Evolutionary conservation across 2,329 filamentous ascomycete genomes (phyloP).

Genomic region (Curvularia spicifera): DNA sequence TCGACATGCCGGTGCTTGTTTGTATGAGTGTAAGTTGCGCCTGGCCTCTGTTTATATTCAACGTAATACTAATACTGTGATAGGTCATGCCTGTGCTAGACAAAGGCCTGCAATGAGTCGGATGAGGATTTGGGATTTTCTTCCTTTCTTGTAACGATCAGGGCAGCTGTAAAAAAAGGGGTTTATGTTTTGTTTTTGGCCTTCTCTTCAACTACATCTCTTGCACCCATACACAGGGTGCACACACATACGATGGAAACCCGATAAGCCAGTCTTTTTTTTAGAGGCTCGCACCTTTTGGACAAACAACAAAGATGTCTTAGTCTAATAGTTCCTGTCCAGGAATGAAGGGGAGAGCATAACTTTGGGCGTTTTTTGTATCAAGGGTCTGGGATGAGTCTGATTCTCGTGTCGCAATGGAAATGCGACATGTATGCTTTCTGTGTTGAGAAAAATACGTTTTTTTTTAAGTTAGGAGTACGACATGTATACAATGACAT

Average conservation of each 20-base stretch:
- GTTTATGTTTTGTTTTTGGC: background rate
- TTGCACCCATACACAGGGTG: background rate
- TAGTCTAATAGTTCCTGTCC: constrained; percentile 1
- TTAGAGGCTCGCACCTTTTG: background rate
- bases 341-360: background rate
- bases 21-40: constrained; percentile 91
- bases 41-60: background rate
- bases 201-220: background rate
- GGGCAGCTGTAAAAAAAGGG: constrained; percentile 9
- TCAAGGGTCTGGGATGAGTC: background rate
- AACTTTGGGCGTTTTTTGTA: background rate
- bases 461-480: no score
- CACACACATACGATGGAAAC: background rate
- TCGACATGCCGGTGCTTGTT: constrained; percentile 98
- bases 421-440: background rate
- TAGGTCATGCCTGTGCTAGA: constrained; percentile 45
- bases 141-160: background rate
- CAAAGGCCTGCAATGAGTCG: constrained; percentile 27
- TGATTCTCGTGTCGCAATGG: background rate
- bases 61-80: constrained; percentile 11
- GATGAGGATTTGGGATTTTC: background rate
- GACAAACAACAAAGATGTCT: background rate
- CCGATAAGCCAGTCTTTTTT: background rate
- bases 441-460: background rate
- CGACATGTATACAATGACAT: no score